Evolutionary conservation across 139 green algal species (phyloP), one percentile per base, ranked within the genome.

Genomic region (Picochlorum costavermella): DNA sequence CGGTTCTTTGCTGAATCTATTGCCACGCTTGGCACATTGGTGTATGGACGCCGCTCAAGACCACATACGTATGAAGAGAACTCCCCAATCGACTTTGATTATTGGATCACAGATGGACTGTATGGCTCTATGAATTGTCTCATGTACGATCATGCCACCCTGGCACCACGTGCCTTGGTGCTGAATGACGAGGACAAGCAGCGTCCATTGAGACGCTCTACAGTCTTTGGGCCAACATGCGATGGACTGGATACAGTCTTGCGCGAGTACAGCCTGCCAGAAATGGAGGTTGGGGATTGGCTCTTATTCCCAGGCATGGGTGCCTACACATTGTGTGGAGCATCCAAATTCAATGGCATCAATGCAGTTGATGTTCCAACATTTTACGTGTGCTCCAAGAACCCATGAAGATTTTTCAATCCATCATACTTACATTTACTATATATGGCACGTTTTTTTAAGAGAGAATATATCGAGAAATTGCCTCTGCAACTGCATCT

Each of bases 91-190:
- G 36, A 29, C 10, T 55, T 64, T 33, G 76, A 96, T 67, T 97
- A 97, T 82, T 96, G 76, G 76, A 75, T 95, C 61, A 92, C 83
- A 3, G 92, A 98, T 63, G 93, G 93, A 28, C 76, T 99, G 45
- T 99, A 99, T 64, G 92, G 92, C 62, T 90, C 78, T 31, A 92
- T 99, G 77, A 99, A 99, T 86, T 96, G 87, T 67, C 71, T 95
- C 44, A 63, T 96, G 49, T 90, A 92, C 63, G 85, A 92, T 72
- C 80, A 89, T 56, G 85, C 82, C 14, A 60, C 53, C 23, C 17
- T 70, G 49, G 25, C 50, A 33, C 60, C 63, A 55, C 50, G 62
- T 9, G 3, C 71, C 3, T 37, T 72, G 64, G 23, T 20, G 20
- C 16, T 16, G 14, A n/a, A 8, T 64, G 71, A 36, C 80, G 84